Base-by-base conservation (phyloP, 805 yeast genomes). In the Teunomyces stri region DNA sequence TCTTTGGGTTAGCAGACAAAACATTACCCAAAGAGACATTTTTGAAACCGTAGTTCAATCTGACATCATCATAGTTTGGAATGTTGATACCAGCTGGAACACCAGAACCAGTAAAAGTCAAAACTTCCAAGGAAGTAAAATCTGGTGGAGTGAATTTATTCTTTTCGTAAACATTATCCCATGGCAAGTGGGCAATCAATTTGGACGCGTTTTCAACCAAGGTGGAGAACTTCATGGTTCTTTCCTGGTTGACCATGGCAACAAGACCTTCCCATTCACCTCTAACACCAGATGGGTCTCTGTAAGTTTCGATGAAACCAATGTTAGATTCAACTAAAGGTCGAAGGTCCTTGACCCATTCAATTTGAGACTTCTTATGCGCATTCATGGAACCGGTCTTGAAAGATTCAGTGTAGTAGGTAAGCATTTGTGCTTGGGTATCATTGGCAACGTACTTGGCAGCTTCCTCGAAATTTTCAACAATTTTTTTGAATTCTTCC, bases 241-340 rank as follows among this genome's bases (percentile, higher is more conserved):
- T 78, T 52, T 88, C 92, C 61, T 86, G 85, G 67, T 89, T 89
- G 47, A 89, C 95, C 81, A 89, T 86, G 16, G 96, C 92, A 29
- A 89, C 94, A 42, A 89, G 70, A 25, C 96, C 89, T 69, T 89
- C 96, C 92, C 94, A 89, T 66, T 89, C 97, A 50, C 96, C 97
- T 60, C 90, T 79, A 41, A 89, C 88, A 41, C 96, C 96, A 28
- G 91, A 80, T 12, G 96, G 96, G 62, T 89, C 97, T 66, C 97
- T 78, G 69, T 89, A 89, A 25, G 96, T 89, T 70, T 89, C 97
- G 56, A 89, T 89, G 64, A 89, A 89, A 0, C 97, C 97, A 57
- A 89, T 80, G 62, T 89, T 89, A 39, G 92, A 82, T 68, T 73
- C 78, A 12, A 73, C 78, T 11, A 71, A 71, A 10, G 97, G 97